These are phyloP conservation scores for Polyporus arcularius DNA, from an alignment of 768 basidiomycete species.

Conservation along the genomic window DNA sequence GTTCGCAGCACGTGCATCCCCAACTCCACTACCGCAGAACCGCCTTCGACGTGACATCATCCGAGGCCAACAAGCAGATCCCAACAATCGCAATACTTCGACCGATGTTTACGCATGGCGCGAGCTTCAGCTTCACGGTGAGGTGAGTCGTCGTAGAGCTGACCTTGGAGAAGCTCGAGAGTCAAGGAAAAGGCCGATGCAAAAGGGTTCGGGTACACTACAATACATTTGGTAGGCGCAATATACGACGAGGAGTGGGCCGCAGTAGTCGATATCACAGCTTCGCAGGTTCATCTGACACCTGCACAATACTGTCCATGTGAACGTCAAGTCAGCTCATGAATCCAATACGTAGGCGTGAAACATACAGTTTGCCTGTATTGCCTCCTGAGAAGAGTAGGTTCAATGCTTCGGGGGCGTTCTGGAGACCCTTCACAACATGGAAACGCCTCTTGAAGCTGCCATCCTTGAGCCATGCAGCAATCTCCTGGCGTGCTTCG, in stretches of 20 bases:
- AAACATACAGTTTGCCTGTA: conserved; percentile 67
- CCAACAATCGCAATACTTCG: background rate
- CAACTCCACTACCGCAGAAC: background rate
- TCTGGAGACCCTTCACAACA: conserved; percentile 72
- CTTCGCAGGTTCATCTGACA: conserved; percentile 18
- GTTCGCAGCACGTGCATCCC: background rate
- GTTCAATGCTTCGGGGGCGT: conserved; percentile 68
- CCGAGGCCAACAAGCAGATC: background rate
- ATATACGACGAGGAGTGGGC: too few relatives aligned
- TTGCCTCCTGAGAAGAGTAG: conserved; percentile 78
- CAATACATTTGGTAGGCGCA: too few relatives aligned
- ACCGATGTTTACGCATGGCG: too few relatives aligned
- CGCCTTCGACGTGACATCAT: background rate
- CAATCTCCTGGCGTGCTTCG: conserved; percentile 58
- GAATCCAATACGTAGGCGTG: too few relatives aligned
- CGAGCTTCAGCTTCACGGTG: too few relatives aligned
- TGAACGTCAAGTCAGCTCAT: too few relatives aligned
- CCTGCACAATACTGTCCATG: conserved; percentile 21
- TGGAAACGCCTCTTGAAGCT: conserved; percentile 82
- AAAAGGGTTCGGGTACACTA: too few relatives aligned
- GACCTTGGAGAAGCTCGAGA: too few relatives aligned
- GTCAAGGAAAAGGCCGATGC: too few relatives aligned
- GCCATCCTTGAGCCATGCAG: conserved; percentile 60
- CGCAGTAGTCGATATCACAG: background rate
- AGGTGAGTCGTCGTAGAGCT: too few relatives aligned